Evolutionary conservation across 164 flowering plant species (phyloP).

Genomic region (Berberis thunbergii): DNA sequence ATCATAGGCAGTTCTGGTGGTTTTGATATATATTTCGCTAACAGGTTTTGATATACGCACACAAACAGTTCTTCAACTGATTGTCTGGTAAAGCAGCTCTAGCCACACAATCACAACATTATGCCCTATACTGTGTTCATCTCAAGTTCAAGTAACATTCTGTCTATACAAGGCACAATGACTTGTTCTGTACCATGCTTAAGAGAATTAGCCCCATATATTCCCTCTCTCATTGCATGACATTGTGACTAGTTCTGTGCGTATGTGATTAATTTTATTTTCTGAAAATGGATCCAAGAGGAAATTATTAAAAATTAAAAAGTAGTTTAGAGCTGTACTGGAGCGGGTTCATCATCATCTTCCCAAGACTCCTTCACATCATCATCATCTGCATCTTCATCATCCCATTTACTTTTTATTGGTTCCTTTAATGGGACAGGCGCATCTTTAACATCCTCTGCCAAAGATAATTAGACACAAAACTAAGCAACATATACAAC

Average conservation of each 20-base stretch:
- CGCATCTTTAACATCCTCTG: conserved; percentile 14
- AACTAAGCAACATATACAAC: no score
- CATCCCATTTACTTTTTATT: conserved; percentile 58
- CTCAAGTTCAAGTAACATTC: background rate
- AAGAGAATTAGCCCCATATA: background rate
- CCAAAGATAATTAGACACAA: no score
- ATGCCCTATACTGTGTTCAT: no score
- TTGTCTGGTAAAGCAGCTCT: no score
- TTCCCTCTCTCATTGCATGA: background rate
- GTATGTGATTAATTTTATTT: background rate
- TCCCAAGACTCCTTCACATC: conserved; percentile 91
- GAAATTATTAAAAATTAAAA: background rate
- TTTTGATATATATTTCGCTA: no score
- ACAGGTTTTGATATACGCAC: no score
- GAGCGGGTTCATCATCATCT: conserved; percentile 72
- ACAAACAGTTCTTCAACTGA: no score
- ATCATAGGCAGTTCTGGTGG: no score
- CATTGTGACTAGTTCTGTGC: background rate
- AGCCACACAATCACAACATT: no score
- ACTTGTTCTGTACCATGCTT: background rate
- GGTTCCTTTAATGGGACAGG: conserved; percentile 37
- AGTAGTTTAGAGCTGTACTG: conserved; percentile 23
- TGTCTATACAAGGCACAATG: background rate
- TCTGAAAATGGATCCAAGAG: background rate
- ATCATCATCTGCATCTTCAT: conserved; percentile 71